These are phyloP conservation scores for Neopestalotiopsis rosae DNA, from an alignment of 2,329 filamentous ascomycete species.

Conservation along the genomic window DNA sequence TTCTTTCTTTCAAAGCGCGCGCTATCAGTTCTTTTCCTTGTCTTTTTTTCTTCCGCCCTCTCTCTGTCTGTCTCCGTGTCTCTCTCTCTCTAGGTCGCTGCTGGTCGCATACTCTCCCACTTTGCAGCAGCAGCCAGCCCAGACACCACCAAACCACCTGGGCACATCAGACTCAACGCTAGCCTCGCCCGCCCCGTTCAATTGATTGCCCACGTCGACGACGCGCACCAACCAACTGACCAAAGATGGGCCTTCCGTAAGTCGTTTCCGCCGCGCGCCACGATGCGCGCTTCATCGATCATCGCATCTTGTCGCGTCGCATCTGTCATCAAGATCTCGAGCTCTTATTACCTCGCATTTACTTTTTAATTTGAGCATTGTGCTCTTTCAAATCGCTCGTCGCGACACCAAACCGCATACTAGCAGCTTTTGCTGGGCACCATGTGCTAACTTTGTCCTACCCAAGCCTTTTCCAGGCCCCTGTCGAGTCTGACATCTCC, in stretches of 20 bases:
- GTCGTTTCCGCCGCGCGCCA: slow-evolving; percentile 12
- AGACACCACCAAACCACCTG: too few species aligned
- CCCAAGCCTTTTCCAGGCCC: slow-evolving; percentile 51
- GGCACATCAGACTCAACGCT: not conserved
- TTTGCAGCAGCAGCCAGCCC: not conserved
- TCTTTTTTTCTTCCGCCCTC: not conserved
- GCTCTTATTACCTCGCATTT: not conserved
- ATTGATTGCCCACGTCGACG: not conserved
- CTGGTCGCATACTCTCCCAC: not conserved
- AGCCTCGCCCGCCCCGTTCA: slow-evolving; percentile 7
- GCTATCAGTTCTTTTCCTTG: not conserved
- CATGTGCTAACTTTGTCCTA: slow-evolving; percentile 4
- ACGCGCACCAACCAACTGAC: slow-evolving; percentile 10
- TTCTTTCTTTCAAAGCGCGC: slow-evolving; percentile 1
- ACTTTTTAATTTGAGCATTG: not conserved
- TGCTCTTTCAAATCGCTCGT: not conserved
- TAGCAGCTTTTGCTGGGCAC: not conserved
- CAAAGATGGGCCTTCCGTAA: slow-evolving; percentile 22
- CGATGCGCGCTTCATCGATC: slow-evolving; percentile 11
- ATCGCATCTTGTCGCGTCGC: slow-evolving; percentile 8
- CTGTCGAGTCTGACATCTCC: slow-evolving; percentile 49
- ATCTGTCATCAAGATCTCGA: not conserved
- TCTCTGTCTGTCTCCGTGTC: not conserved
- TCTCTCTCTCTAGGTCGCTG: too few species aligned
- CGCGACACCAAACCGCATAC: not conserved